phyloP scores from a whole-genome alignment of 2,329 filamentous ascomycete species.

The Cytospora schulzeri region DNA sequence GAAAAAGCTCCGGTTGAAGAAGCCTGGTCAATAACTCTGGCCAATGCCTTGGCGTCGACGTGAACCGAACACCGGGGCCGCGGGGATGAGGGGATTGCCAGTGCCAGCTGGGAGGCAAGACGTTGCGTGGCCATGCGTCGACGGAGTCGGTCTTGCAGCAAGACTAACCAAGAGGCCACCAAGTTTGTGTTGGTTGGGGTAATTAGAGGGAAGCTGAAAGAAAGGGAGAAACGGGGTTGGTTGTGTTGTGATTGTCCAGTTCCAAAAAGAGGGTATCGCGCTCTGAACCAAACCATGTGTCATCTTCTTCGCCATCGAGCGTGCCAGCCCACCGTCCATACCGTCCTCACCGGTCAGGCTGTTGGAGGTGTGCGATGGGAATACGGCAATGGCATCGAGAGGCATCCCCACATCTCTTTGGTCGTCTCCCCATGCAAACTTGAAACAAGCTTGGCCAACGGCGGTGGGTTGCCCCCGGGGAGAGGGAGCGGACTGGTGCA shows the following conservation, averaged over 20 bases:
- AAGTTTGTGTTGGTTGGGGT: neutral
- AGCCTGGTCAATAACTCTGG: neutral
- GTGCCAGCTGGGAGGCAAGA: conserved; percentile 3
- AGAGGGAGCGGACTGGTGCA: neutral
- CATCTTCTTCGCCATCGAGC: neutral
- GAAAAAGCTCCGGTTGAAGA: conserved; percentile 16
- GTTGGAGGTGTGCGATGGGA: neutral
- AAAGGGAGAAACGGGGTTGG: neutral
- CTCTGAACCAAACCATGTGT: neutral
- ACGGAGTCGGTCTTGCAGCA: conserved; percentile 14
- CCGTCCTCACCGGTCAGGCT: neutral
- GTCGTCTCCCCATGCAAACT: conserved; percentile 19
- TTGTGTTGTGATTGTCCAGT: neutral
- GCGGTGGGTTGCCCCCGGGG: conserved; percentile 6
- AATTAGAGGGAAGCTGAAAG: neutral
- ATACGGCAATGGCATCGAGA: conserved; percentile 6
- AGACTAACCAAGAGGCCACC: neutral
- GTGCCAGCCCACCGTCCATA: neutral
- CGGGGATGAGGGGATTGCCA: neutral
- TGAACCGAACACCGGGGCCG: conserved; percentile 11
- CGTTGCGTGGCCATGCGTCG: conserved; percentile 13
- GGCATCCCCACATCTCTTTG: conserved; percentile 15
- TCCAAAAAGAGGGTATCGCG: neutral
- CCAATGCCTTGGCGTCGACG: conserved; percentile 3
- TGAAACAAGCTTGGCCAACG: conserved; percentile 27